These are phyloP conservation scores for Aspergillus thermomutatus DNA, from an alignment of 2,329 filamentous ascomycete genomes.

Conservation along the genomic window DNA sequence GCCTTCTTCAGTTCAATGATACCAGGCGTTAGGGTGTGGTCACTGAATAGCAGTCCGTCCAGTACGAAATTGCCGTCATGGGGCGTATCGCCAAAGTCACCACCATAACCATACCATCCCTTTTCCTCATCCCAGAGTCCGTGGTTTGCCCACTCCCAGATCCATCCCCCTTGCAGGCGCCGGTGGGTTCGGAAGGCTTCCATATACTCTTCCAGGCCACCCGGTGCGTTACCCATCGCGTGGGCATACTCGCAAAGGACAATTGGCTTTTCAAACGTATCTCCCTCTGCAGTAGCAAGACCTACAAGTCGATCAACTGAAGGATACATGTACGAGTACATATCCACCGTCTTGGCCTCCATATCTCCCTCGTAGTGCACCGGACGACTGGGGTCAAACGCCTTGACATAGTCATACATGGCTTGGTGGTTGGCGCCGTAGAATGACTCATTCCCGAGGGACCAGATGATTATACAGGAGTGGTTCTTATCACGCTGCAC, in stretches of 20 bases:
- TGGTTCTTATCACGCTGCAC: slow-evolving; percentile 69
- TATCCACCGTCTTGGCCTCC: slow-evolving; percentile 58
- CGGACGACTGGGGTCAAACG: slow-evolving; percentile 55
- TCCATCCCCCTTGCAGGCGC: slow-evolving; percentile 63
- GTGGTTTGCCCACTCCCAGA: slow-evolving; percentile 67
- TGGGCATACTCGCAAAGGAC: slow-evolving; percentile 52
- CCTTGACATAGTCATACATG: slow-evolving; percentile 63
- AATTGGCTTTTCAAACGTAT: slow-evolving; percentile 41
- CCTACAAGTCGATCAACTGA: slow-evolving; percentile 51
- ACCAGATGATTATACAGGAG: slow-evolving; percentile 69
- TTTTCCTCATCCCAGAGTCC: slow-evolving; percentile 46
- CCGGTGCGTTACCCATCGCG: slow-evolving; percentile 74
- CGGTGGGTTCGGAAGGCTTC: slow-evolving; percentile 59
- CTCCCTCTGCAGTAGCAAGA: slow-evolving; percentile 21
- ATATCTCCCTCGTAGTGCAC: slow-evolving; percentile 67
- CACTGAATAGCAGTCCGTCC: slow-evolving; percentile 52
- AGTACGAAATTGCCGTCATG: slow-evolving; percentile 62
- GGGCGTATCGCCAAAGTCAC: slow-evolving; percentile 60
- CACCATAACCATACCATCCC: slow-evolving; percentile 57
- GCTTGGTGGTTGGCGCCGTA: slow-evolving; percentile 65
- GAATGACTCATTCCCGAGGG: slow-evolving; percentile 69
- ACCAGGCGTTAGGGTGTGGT: slow-evolving; percentile 56
- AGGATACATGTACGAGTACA: slow-evolving; percentile 68
- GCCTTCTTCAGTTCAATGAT: slow-evolving; percentile 56
- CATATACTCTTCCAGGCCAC: slow-evolving; percentile 66